Evolutionary conservation across 31 red algal species (phyloP), one percentile per base, ranked within the genome.

Genomic region (Odonthalia washingtoniensis): DNA sequence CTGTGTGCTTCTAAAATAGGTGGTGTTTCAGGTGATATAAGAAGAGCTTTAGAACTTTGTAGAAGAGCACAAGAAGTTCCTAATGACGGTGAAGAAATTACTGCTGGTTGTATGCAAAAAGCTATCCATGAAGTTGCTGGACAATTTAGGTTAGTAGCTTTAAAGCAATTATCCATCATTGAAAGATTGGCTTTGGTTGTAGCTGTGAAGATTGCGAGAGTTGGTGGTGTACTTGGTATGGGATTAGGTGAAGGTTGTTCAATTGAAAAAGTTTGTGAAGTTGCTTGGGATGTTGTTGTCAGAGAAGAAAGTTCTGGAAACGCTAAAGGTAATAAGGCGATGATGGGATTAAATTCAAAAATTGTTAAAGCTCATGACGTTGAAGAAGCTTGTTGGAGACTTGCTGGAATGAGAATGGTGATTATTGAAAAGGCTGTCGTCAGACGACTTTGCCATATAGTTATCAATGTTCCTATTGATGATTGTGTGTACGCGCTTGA

Each of bases 1-100:
- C 77, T 98, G 42, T 94, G 90, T 45, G 88, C 93, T 24, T 65
- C 82, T 16, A 98, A 93, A 61, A 73, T 96, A 41, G 96, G 93
- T 3, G 84, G 90, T 16, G 68, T 98, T 16, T 93, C 91, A 0
- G 96, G 96, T 32, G 96, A 98, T 80, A 88, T 95, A 9, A 79
- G 96, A 67, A 78, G 96, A 28, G 96, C 94, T 40, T 49, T 98
- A 32, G 86, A 90, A 30, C 67, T 98, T 5, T 91, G 89, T 46
- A 65, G 72, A 9, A 77, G 65, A 3, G 87, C 96, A 27, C 44
- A 60, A 61, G 88, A 98, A 53, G 17, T 3, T 26, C 2, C 61
- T 1, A 66, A 81, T 62, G 72, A 72, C 14, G 16, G 31, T 0
- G 67, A 37, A 36, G 9, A 5, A 27, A 65, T 90, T 0, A 65